phyloP scores from a whole-genome alignment of 768 basidiomycete genomes.

The Naganishia vaughanmartiniae region DNA sequence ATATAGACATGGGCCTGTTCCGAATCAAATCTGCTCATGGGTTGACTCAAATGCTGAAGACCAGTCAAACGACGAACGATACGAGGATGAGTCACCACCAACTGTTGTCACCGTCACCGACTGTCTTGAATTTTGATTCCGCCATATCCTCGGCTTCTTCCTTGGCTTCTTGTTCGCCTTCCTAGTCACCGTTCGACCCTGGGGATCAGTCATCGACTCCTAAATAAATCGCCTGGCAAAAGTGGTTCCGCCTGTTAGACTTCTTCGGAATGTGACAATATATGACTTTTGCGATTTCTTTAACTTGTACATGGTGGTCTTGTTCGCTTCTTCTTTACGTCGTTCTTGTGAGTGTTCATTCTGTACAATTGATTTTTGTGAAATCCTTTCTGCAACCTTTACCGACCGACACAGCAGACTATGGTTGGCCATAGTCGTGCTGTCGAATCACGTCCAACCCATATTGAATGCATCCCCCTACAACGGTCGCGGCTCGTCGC shows the following conservation, averaged over 20 bases:
- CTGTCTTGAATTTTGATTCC: too few species aligned
- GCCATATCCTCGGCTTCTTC: too few species aligned
- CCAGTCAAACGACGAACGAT: too few species aligned
- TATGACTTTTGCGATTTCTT: background rate
- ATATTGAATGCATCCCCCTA: background rate
- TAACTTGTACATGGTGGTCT: background rate
- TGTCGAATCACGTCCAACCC: background rate
- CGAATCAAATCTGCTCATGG: background rate
- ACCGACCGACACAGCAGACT: background rate
- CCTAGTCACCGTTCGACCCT: too few species aligned
- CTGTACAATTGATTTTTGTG: background rate
- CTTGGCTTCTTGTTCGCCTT: too few species aligned
- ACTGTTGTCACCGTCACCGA: too few species aligned
- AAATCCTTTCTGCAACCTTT: background rate
- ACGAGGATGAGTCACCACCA: too few species aligned
- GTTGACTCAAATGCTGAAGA: too few species aligned
- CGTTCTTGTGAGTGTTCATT: background rate
- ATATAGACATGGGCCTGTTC: background rate
- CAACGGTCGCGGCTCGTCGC: constrained; percentile 13
- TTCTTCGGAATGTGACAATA: background rate
- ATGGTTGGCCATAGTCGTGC: background rate
- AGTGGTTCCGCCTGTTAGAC: background rate
- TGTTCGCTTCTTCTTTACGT: background rate
- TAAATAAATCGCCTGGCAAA: too few species aligned
- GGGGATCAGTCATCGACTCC: too few species aligned